These are phyloP conservation scores for Thalia dealbata DNA, from an alignment of 176 grass and related monocot genomes.

Conservation along the genomic window DNA sequence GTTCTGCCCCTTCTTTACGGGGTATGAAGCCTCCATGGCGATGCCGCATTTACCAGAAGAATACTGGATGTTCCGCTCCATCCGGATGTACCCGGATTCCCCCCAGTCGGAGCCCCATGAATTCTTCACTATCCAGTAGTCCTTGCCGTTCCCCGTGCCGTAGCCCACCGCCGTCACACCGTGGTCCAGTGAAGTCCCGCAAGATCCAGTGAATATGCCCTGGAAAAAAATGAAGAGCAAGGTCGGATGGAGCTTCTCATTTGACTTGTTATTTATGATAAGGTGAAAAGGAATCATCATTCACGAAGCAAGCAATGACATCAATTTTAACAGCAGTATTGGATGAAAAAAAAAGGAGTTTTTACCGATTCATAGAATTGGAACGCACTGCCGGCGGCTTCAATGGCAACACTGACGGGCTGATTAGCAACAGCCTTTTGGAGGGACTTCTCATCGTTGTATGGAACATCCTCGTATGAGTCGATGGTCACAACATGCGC, in stretches of 20 bases:
- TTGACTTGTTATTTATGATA: no score
- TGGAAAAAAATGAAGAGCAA: slow-evolving; percentile 1
- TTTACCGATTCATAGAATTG: slow-evolving; percentile 43
- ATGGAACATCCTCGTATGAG: slow-evolving; percentile 31
- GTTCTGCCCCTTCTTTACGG: slow-evolving; percentile 26
- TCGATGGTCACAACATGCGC: slow-evolving; percentile 28
- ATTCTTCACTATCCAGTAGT: slow-evolving; percentile 68
- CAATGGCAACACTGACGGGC: slow-evolving; percentile 47
- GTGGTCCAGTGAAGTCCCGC: slow-evolving; percentile 33
- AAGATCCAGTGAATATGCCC: slow-evolving; percentile 27
- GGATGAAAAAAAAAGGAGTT: not conserved
- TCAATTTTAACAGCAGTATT: no score
- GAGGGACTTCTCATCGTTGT: slow-evolving; percentile 30
- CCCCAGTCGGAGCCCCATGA: slow-evolving; percentile 47
- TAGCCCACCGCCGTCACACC: slow-evolving; percentile 40
- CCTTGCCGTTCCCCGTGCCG: slow-evolving; percentile 18
- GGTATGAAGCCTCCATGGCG: slow-evolving; percentile 36
- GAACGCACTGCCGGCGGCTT: slow-evolving; percentile 24
- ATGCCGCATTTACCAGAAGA: slow-evolving; percentile 33
- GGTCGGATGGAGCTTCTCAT: not conserved
- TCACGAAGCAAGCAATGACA: not conserved
- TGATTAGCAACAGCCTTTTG: slow-evolving; percentile 30
- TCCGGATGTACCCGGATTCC: slow-evolving; percentile 38
- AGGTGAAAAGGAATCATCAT: not conserved
- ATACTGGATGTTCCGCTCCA: slow-evolving; percentile 23